phyloP scores from a whole-genome alignment of 2,329 filamentous ascomycete genomes.

The Thelonectria discophora region DNA sequence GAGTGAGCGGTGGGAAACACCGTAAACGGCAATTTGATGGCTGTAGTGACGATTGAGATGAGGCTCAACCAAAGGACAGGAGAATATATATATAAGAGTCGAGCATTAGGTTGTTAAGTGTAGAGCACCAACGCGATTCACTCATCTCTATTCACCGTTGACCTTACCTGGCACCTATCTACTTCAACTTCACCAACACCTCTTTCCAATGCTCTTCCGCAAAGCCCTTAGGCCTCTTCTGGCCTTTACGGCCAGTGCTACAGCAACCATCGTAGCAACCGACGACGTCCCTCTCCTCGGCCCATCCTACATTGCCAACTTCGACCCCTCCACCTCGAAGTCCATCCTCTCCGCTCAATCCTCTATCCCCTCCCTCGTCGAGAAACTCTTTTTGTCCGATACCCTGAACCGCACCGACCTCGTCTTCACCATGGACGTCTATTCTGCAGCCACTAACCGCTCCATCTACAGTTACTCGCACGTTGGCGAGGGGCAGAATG shows the following conservation, averaged over 20 bases:
- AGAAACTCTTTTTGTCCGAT: constrained; percentile 14
- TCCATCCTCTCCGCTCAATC: constrained; percentile 19
- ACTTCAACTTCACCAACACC: background rate
- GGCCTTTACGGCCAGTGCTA: background rate
- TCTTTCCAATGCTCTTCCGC: background rate
- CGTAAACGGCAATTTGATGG: background rate
- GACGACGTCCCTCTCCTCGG: constrained; percentile 36
- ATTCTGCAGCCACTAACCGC: constrained; percentile 36
- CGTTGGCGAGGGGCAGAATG: constrained; percentile 25
- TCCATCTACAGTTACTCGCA: constrained; percentile 39
- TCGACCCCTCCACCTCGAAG: constrained; percentile 27
- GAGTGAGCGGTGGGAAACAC: background rate
- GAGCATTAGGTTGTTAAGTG: background rate
- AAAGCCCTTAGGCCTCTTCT: background rate
- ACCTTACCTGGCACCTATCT: too few relatives aligned
- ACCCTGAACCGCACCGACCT: constrained; percentile 30
- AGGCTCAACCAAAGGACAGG: too few relatives aligned
- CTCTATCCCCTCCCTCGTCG: constrained; percentile 23
- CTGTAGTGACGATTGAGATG: background rate
- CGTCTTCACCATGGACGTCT: constrained; percentile 39
- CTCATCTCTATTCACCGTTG: too few relatives aligned
- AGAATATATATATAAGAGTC: background rate
- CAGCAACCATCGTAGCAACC: background rate
- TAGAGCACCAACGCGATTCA: background rate
- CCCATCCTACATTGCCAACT: constrained; percentile 33